Percentiles rank a stretch among this genome's conserved stretches.
Evolutionary conservation across 176 grass and related monocot species (phyloP).

Genomic region (Neostapfia colusana): DNA sequence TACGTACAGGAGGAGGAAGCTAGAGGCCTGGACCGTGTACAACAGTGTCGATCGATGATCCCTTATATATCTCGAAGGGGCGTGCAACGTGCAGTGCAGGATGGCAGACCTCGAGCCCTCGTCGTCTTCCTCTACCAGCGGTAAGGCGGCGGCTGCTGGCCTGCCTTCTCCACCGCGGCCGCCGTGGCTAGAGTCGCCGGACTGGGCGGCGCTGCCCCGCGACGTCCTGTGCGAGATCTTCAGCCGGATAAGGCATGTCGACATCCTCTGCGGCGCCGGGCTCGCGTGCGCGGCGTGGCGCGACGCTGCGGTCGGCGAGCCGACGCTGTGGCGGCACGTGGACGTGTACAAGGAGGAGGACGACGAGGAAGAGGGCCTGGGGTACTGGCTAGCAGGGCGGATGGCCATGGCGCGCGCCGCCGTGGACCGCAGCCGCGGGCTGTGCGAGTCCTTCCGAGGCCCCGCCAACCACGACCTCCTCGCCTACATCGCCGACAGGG

Average conservation of each 20-base stretch:
- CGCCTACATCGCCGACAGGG: neutral
- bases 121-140: no score
- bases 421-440: neutral
- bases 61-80: no score
- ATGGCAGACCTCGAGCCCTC: no score
- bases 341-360: neutral
- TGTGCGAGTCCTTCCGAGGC: slow-evolving; percentile 3
- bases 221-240: neutral
- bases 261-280: slow-evolving; percentile 6
- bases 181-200: no score
- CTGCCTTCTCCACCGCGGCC: neutral
- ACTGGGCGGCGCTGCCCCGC: neutral
- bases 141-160: no score
- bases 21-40: no score
- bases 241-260: neutral
- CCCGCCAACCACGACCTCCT: neutral
- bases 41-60: no score
- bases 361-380: fast-evolving
- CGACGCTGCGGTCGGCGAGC: neutral
- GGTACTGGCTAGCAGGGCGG: neutral
- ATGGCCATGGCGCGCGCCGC: neutral
- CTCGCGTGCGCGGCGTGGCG: slow-evolving; percentile 14
- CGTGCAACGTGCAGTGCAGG: no score
- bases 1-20: no score
- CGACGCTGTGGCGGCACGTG: neutral